Evolutionary conservation across 164 flowering plant genomes (phyloP).

Genomic region (Stephania yunnanensis): DNA sequence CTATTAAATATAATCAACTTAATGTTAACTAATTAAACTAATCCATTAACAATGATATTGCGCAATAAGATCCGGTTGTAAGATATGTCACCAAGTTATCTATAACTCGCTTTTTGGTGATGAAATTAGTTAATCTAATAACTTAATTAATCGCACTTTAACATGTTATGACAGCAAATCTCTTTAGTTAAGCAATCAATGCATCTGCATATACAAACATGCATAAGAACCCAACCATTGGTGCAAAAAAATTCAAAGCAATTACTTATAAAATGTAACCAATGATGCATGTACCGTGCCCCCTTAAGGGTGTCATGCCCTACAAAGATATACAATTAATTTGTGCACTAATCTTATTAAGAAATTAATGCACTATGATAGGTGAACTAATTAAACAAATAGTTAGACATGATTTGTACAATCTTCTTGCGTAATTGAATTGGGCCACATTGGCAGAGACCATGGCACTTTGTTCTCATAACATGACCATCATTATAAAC

Average conservation of each 20-base stretch:
- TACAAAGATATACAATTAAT: background rate
- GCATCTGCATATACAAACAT: background rate
- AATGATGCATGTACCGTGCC: background rate
- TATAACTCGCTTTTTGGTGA: background rate
- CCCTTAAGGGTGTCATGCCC: background rate
- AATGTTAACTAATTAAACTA: background rate
- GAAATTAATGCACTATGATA: background rate
- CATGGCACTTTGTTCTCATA: background rate
- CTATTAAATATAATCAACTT: too few relatives aligned
- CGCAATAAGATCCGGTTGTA: background rate
- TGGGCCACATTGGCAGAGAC: background rate
- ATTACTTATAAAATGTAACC: background rate
- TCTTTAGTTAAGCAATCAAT: background rate
- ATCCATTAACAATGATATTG: background rate
- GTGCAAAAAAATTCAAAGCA: background rate
- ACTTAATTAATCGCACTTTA: background rate
- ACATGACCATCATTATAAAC: constrained; percentile 1
- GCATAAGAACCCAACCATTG: background rate
- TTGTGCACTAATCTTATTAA: background rate
- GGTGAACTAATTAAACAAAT: background rate
- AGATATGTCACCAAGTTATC: background rate
- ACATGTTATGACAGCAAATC: background rate
- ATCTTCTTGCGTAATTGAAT: background rate
- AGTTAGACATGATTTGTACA: constrained; percentile 1
- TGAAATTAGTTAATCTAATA: background rate